Conservation (phyloP, 2,329 filamentous ascomycete species). For the Alternaria postmessia region DNA sequence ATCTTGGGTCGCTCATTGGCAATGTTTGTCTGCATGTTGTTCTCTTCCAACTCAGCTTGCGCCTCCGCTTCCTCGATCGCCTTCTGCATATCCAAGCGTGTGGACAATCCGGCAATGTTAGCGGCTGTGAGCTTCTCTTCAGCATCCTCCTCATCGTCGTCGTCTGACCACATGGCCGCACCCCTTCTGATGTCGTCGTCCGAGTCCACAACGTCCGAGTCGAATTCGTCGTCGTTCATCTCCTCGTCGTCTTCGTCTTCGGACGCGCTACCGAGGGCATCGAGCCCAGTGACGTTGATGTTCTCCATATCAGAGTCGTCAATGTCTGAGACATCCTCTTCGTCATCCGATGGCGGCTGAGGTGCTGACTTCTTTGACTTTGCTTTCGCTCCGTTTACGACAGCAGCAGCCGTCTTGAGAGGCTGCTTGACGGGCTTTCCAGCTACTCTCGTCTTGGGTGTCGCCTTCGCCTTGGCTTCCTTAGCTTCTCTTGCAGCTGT, state of each 20-base stretch:
- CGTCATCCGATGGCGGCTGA: conserved; percentile 41
- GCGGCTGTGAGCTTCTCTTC: conserved; percentile 93
- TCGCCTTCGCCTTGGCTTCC: conserved; percentile 25
- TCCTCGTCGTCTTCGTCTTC: conserved; percentile 49
- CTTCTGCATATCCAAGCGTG: conserved; percentile 79
- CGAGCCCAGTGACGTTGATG: conserved; percentile 48
- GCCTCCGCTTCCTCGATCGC: conserved; percentile 83
- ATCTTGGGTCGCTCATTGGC: conserved; percentile 71
- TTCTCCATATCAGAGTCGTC: conserved; percentile 39
- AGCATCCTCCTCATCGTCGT: conserved; percentile 89
- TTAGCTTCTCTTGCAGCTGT: conserved; percentile 49
- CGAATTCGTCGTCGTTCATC: conserved; percentile 52
- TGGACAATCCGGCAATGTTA: conserved; percentile 91
- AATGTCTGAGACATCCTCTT: conserved; percentile 30
- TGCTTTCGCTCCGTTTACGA: conserved; percentile 45
- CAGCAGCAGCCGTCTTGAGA: conserved; percentile 51
- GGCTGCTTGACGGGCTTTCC: conserved; percentile 15
- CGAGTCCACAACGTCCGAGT: conserved; percentile 66
- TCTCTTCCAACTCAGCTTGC: conserved; percentile 84
- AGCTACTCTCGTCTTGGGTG: conserved; percentile 23
- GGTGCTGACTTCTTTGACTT: conserved; percentile 46
- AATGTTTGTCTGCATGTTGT: conserved; percentile 92
- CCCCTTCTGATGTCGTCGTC: conserved; percentile 58
- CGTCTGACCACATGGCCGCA: conserved; percentile 88
- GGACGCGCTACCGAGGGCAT: conserved; percentile 51